Evolutionary conservation across 1,139 yeast species (phyloP), one percentile per base, ranked within the genome.

Genomic region (Hemisphaericaspora subhashii): DNA sequence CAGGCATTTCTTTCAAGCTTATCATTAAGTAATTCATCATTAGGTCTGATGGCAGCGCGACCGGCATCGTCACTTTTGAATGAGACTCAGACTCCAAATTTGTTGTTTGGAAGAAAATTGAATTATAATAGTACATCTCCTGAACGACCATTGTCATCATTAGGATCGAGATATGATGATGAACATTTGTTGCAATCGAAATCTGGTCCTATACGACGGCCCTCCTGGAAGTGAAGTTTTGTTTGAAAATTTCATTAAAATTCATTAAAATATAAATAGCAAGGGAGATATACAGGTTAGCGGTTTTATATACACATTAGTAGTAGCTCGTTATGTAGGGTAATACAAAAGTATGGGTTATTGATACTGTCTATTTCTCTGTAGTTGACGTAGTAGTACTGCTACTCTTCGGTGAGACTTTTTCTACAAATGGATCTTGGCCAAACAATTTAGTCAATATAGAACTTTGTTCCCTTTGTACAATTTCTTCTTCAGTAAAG

Each of bases 371-470:
- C n/a, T n/a, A n/a, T n/a, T n/a, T n/a, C n/a, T n/a, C n/a, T n/a
- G n/a, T n/a, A 24, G 12, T 24, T 11, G 4, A 24, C n/a, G 12
- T n/a, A 24, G n/a, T 24, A 20, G 9, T 7, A 7, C 23, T 20
- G 23, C 12, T 18, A 13, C 10, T 18, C 21, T 16, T 28, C 11
- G 21, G 8, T n/a, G 15, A 5, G 15, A 17, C 18, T 29, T 17
- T 77, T 41, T 72, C 77, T 39, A 69, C 56, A 46, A 66, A 72
- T 53, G 65, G 70, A 43, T 72, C 77, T 37, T 52, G 57, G 1
- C 77, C 77, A 48, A 72, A 72, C 12, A 71, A 38, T 45, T 55
- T 60, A 48, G 67, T 70, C 66, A 63, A 57, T 41, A 61, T 48
- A 43, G 72, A 65, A 32, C 64, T 54, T 46, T 55, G 60, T 47